These are phyloP conservation scores for Hortiboletus flavorubellus DNA, from an alignment of 768 basidiomycete species.

Conservation along the genomic window DNA sequence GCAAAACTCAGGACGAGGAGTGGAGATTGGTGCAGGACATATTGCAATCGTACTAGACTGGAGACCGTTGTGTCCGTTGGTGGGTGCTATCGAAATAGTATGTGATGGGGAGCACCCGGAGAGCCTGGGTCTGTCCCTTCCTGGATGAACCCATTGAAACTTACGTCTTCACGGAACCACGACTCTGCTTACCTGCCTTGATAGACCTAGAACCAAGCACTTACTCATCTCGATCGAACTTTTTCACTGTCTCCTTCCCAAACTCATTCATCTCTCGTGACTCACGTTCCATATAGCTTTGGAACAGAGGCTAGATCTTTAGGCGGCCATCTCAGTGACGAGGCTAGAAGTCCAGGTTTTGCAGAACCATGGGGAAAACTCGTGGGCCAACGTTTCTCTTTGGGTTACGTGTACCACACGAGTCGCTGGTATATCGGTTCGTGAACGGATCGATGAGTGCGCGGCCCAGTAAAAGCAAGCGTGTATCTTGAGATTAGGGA, in stretches of 20 bases:
- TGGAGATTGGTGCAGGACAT: constrained; percentile 10
- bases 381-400: too few relatives aligned
- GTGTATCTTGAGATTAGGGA: too few relatives aligned
- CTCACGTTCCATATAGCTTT: not conserved
- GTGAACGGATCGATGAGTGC: too few relatives aligned
- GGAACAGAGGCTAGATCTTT: not conserved
- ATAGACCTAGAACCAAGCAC: not conserved
- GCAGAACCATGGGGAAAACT: too few relatives aligned
- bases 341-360: too few relatives aligned
- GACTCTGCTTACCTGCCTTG: not conserved
- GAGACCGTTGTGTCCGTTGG: not conserved
- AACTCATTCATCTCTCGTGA: not conserved
- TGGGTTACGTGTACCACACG: too few relatives aligned
- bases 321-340: not conserved
- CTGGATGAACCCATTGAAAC: not conserved
- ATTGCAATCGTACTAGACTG: not conserved
- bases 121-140: not conserved
- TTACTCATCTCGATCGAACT: not conserved
- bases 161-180: not conserved
- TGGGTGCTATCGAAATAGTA: not conserved
- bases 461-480: too few relatives aligned
- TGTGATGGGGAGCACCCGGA: too few relatives aligned
- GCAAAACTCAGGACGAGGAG: not conserved
- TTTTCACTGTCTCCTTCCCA: not conserved
- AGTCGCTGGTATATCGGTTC: too few relatives aligned